These are phyloP conservation scores for Sclerotinia nivalis DNA, from an alignment of 2,329 filamentous ascomycete species.

Conservation along the genomic window DNA sequence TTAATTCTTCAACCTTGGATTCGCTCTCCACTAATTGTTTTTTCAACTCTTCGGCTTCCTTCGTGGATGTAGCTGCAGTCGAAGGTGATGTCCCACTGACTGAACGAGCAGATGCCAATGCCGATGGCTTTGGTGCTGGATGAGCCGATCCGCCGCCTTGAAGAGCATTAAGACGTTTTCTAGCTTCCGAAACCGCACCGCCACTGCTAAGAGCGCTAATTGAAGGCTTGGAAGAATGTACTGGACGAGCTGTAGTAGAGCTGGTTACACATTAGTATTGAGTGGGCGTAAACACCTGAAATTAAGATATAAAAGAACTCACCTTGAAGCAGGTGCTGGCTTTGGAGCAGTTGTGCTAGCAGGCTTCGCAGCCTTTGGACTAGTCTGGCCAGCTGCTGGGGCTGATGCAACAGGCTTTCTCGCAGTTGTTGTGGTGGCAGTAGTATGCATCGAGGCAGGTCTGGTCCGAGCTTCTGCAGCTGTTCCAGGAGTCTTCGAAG, in stretches of 20 bases:
- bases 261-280: slow-evolving; percentile 33
- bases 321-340: slow-evolving; percentile 37
- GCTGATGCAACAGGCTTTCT: slow-evolving; percentile 35
- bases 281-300: neutral
- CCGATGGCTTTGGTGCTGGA: slow-evolving; percentile 42
- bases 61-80: slow-evolving; percentile 6
- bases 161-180: slow-evolving; percentile 58
- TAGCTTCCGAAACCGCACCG: slow-evolving; percentile 50
- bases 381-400: slow-evolving; percentile 33
- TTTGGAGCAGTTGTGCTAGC: slow-evolving; percentile 42
- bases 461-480: slow-evolving; percentile 38
- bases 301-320: neutral
- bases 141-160: slow-evolving; percentile 42
- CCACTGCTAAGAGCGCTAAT: slow-evolving; percentile 30
- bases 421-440: slow-evolving; percentile 38
- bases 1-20: slow-evolving; percentile 57
- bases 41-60: slow-evolving; percentile 57
- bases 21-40: slow-evolving; percentile 59
- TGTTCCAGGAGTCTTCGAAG: slow-evolving; percentile 34
- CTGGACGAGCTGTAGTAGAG: slow-evolving; percentile 40
- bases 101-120: slow-evolving; percentile 42
- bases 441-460: slow-evolving; percentile 18
- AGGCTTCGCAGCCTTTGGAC: slow-evolving; percentile 44
- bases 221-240: slow-evolving; percentile 43
- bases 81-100: slow-evolving; percentile 31